phyloP scores from a whole-genome alignment of 345 rosid genomes.

The Turritis glabra region DNA sequence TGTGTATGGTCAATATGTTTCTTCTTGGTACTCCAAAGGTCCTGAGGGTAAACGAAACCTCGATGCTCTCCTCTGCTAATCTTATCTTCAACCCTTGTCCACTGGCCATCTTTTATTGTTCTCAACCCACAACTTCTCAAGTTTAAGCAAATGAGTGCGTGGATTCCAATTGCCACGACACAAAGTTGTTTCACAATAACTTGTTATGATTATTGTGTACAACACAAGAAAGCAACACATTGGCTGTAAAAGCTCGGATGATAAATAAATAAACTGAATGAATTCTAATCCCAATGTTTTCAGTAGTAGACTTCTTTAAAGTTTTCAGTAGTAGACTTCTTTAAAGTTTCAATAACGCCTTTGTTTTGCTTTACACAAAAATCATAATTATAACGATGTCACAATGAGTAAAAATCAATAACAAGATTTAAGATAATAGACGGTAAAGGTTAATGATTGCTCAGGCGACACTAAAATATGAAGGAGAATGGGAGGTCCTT shows the following conservation, averaged over 20 bases:
- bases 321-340: background rate
- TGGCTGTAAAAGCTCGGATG: background rate
- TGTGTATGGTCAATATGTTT: conserved; percentile 62
- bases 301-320: background rate
- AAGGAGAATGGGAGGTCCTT: background rate
- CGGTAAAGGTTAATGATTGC: background rate
- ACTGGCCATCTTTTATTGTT: background rate
- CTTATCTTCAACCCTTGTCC: conserved; percentile 7
- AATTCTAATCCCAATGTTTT: background rate
- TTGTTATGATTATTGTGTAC: background rate
- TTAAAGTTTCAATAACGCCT: background rate
- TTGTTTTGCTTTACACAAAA: background rate
- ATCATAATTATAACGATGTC: background rate
- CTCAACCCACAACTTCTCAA: background rate
- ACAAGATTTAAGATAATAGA: background rate
- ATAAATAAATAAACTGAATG: background rate
- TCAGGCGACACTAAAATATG: background rate
- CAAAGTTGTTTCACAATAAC: background rate
- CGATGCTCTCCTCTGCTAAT: conserved; percentile 51
- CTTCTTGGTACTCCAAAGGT: conserved; percentile 83
- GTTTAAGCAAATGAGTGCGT: background rate
- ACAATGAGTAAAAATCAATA: background rate
- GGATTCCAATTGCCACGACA: background rate
- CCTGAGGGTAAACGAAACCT: conserved; percentile 82
- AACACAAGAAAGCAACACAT: background rate